Conservation (phyloP, 2,329 filamentous ascomycete species). For the Dothidotthia symphoricarpi region DNA sequence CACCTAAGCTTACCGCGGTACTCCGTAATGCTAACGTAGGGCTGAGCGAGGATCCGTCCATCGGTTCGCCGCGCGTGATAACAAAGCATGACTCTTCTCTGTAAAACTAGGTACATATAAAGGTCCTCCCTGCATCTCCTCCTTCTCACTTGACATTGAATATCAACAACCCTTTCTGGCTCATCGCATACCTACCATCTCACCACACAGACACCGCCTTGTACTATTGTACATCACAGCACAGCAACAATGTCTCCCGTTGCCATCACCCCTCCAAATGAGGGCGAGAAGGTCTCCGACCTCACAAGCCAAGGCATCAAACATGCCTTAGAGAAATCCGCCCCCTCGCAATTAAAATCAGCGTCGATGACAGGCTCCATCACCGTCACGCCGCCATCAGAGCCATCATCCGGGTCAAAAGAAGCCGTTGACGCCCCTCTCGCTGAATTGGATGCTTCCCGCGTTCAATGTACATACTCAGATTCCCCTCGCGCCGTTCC, state of each 20-base stretch:
- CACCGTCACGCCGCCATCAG: constrained; percentile 26
- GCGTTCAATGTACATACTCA: constrained; percentile 44
- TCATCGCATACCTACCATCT: background rate
- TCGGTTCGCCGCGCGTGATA: constrained; percentile 23
- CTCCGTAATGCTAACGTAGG: constrained; percentile 14
- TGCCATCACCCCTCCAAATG: constrained; percentile 32
- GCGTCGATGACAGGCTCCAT: constrained; percentile 23
- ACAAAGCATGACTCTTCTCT: constrained; percentile 26
- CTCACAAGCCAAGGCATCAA: constrained; percentile 37
- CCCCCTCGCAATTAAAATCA: constrained; percentile 31
- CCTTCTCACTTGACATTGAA: background rate
- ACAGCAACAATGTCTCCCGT: constrained; percentile 30
- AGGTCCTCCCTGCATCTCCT: constrained; percentile 4
- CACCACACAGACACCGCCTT: too few species aligned
- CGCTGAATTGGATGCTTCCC: constrained; percentile 46
- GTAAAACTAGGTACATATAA: constrained; percentile 10
- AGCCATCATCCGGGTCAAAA: constrained; percentile 12
- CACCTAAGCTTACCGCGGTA: constrained; percentile 9
- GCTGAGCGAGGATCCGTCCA: constrained; percentile 9
- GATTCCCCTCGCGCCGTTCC: constrained; percentile 45
- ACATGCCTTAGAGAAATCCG: constrained; percentile 29
- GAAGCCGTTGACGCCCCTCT: constrained; percentile 25
- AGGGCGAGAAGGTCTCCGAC: constrained; percentile 24
- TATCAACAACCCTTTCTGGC: background rate
- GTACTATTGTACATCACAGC: too few species aligned